Evolutionary conservation across 106 monocot species (phyloP), one percentile per base, ranked within the genome.

Genomic region (Amphibolis antarctica): DNA sequence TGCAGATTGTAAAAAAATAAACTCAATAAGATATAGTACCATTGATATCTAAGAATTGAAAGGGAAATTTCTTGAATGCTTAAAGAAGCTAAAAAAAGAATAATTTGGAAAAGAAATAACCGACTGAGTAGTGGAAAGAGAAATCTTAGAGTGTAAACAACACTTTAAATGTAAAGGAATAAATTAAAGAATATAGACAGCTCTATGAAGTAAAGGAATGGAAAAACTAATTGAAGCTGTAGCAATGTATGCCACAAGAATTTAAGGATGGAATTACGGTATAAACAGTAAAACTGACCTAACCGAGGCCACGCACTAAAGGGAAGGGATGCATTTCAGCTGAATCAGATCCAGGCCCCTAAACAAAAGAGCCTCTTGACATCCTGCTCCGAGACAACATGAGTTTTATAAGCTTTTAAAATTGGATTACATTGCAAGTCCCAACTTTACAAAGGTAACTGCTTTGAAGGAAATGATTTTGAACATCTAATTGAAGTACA

Each of bases 281-380:
- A 79, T 83, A 83, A 86, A 83, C 72, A 84, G 60, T 79, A 92
- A 75, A 66, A 92, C 92, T 92, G 87, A 92, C 92, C 92, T 92
- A 92, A 84, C 66, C 48, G 78, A 83, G 83, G 75, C 79, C 81
- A 83, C 78, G 68, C 77, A 80, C 49, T 85, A 80, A 76, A 77
- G 68, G 53, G 71, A 76, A 7, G 73, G 80, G 55, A 80, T 66
- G 80, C 86, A 83, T 85, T 78, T 81, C 93, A 83, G 82, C 93
- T 79, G 83, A 78, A 80, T 71, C 79, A 80, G 88, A 68, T 88
- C 81, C 84, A 74, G 83, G 82, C 75, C 78, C 78, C 74, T 82
- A 84, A 68, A 82, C 66, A 76, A 77, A 78, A 82, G 82, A 85
- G 83, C 88, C 88, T 71, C 85, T 85, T 76, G 77, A 71, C 72